These are phyloP conservation scores for Globisporangium viniferum DNA, from an alignment of 352 stramenopile species.

Conservation along the genomic window DNA sequence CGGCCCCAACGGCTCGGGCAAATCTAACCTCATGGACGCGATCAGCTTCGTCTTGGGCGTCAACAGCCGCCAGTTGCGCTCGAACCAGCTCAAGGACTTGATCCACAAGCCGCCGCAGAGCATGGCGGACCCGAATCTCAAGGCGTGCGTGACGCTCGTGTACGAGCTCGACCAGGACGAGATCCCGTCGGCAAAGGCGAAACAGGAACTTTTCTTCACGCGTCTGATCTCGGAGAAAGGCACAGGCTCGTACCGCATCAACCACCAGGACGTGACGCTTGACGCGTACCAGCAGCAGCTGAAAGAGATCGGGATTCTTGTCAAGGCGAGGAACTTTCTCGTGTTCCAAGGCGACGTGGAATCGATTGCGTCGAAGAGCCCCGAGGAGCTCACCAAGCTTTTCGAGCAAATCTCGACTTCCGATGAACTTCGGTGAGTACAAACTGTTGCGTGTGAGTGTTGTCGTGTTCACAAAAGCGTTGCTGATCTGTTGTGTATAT, in stretches of 20 bases:
- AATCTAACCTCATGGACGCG: constrained; percentile 94
- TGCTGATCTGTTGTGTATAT: not conserved
- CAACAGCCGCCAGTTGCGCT: constrained; percentile 94
- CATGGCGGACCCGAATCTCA: constrained; percentile 32
- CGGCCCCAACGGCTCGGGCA: constrained; percentile 96
- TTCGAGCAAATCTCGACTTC: constrained; percentile 97
- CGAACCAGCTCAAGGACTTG: constrained; percentile 95
- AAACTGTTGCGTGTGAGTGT: not conserved
- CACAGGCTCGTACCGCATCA: constrained; percentile 76
- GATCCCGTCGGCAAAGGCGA: constrained; percentile 36
- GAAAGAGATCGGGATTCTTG: constrained; percentile 95
- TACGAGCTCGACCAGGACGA: constrained; percentile 86
- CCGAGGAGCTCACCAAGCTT: constrained; percentile 94
- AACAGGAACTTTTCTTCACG: constrained; percentile 89
- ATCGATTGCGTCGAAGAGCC: constrained; percentile 94
- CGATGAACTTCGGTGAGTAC: constrained; percentile 67
- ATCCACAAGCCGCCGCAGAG: constrained; percentile 86
- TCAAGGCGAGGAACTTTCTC: constrained; percentile 99
- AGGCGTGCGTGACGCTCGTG: constrained; percentile 92
- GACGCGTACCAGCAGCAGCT: constrained; percentile 94
- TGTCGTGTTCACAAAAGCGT: not conserved
- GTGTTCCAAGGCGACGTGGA: constrained; percentile 99
- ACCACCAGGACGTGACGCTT: constrained; percentile 77
- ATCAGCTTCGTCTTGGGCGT: constrained; percentile 98
- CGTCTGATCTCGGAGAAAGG: constrained; percentile 92